Evolutionary conservation across 768 basidiomycete species (phyloP).

Genomic region (Lactifluus rugatus): DNA sequence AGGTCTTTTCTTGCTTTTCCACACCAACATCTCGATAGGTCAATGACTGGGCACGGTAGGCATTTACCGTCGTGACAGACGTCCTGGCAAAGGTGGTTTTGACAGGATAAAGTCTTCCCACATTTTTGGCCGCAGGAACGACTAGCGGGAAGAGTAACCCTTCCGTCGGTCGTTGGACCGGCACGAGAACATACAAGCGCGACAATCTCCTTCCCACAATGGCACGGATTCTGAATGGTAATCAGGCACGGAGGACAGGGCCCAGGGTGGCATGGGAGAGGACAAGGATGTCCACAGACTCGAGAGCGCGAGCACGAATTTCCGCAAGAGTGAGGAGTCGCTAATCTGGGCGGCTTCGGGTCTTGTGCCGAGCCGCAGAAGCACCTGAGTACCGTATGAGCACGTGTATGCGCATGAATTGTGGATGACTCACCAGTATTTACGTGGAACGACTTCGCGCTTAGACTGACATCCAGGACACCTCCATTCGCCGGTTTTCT

Average conservation of each 20-base stretch:
- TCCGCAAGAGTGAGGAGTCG: conserved; percentile 72
- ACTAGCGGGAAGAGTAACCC: conserved; percentile 17
- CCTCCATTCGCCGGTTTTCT: conserved; percentile 70
- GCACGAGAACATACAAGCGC: conserved; percentile 49
- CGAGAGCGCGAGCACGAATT: conserved; percentile 55
- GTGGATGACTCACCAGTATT: conserved; percentile 49
- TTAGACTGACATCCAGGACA: conserved; percentile 90
- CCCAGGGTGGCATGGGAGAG: conserved; percentile 84
- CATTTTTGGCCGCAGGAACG: conserved; percentile 35
- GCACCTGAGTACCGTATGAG: conserved; percentile 41
- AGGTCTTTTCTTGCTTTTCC: conserved; percentile 53
- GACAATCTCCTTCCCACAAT: conserved; percentile 56
- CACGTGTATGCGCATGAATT: not conserved
- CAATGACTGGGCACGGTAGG: conserved; percentile 45
- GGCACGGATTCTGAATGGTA: conserved; percentile 66
- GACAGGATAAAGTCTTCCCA: conserved; percentile 46
- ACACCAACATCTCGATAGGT: conserved; percentile 67
- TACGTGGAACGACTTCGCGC: conserved; percentile 52
- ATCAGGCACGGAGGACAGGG: conserved; percentile 93
- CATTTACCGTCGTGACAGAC: conserved; percentile 76
- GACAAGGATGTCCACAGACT: conserved; percentile 71
- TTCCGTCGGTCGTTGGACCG: conserved; percentile 20
- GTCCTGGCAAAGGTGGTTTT: conserved; percentile 58
- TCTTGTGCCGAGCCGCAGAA: conserved; percentile 73
- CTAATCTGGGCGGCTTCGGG: conserved; percentile 57